phyloP scores from a whole-genome alignment of 352 stramenopile genomes.

The Pythium myriotylum region DNA sequence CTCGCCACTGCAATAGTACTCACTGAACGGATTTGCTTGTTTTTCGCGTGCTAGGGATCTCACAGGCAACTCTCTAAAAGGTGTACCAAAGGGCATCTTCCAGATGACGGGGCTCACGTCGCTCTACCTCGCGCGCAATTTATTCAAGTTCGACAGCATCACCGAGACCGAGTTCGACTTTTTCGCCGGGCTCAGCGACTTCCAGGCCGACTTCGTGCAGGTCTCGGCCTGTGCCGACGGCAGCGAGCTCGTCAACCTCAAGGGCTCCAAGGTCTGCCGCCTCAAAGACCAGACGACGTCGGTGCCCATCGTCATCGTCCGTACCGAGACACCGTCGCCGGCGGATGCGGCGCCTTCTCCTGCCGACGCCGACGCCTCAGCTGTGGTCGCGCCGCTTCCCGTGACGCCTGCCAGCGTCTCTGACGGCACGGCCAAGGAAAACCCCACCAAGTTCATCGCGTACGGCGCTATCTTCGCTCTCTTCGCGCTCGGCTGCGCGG shows the following conservation, averaged over 20 bases:
- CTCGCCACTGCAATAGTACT: too few species aligned
- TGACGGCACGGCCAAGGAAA: slow-evolving; percentile 13
- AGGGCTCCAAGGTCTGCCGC: slow-evolving; percentile 57
- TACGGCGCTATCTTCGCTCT: slow-evolving; percentile 45
- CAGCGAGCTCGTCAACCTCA: slow-evolving; percentile 57
- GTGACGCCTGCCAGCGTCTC: slow-evolving; percentile 14
- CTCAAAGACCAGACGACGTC: slow-evolving; percentile 15
- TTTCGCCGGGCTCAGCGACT: slow-evolving; percentile 59
- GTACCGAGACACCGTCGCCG: slow-evolving; percentile 32
- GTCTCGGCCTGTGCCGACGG: slow-evolving; percentile 46
- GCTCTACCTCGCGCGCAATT: slow-evolving; percentile 50
- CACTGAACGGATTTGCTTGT: too few species aligned
- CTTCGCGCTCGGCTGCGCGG: slow-evolving; percentile 40
- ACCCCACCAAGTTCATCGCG: slow-evolving; percentile 53
- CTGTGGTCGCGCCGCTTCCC: not conserved
- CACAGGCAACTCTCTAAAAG: slow-evolving; percentile 47
- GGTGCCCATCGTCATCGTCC: slow-evolving; percentile 33
- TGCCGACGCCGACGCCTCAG: slow-evolving; percentile 4
- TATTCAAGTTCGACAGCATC: slow-evolving; percentile 57
- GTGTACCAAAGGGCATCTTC: slow-evolving; percentile 55
- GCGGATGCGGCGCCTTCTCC: not conserved
- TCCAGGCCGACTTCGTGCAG: slow-evolving; percentile 54
- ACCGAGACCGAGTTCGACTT: slow-evolving; percentile 67
- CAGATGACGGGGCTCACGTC: slow-evolving; percentile 42
- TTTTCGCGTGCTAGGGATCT: slow-evolving; percentile 42